These are phyloP conservation scores for Rhododendron vialii DNA, from an alignment of 148 eudicot genomes.

Conservation along the genomic window DNA sequence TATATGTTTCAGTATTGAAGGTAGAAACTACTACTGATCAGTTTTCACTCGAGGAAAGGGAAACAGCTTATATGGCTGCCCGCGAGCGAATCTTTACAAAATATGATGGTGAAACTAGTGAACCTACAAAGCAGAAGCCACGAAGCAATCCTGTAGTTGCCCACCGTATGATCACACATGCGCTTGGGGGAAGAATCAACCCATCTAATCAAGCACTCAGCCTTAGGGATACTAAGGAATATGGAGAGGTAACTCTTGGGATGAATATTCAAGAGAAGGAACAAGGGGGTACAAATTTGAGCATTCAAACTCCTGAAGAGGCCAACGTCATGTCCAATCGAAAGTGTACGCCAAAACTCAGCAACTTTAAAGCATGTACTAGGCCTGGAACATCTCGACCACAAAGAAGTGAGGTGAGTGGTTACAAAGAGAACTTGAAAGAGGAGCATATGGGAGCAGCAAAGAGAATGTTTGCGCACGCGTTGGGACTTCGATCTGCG, in stretches of 20 bases:
- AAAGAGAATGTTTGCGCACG: slow-evolving; percentile 89
- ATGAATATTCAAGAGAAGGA: slow-evolving; percentile 24
- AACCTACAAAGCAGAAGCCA: slow-evolving; percentile 48
- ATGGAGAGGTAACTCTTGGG: slow-evolving; percentile 12
- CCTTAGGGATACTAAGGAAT: slow-evolving; percentile 11
- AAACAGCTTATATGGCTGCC: slow-evolving; percentile 81
- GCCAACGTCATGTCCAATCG: background rate
- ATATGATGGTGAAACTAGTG: slow-evolving; percentile 33
- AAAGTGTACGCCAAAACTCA: slow-evolving; percentile 13
- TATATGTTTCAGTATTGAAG: slow-evolving; percentile 40
- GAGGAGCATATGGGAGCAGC: slow-evolving; percentile 88
- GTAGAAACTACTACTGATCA: slow-evolving; percentile 25
- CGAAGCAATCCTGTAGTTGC: slow-evolving; percentile 73
- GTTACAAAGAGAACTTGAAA: slow-evolving; percentile 30
- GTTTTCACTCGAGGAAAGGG: slow-evolving; percentile 64
- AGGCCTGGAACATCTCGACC: slow-evolving; percentile 14
- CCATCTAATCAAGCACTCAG: slow-evolving; percentile 20
- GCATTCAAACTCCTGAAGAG: slow-evolving; percentile 11
- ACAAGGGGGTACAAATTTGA: slow-evolving; percentile 18
- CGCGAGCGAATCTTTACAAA: slow-evolving; percentile 73
- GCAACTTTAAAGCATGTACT: slow-evolving; percentile 13
- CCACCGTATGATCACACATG: slow-evolving; percentile 96
- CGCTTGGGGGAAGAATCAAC: slow-evolving; percentile 68
- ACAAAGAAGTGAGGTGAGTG: slow-evolving; percentile 25
- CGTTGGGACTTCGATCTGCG: slow-evolving; percentile 50